These are phyloP conservation scores for Phialemoniopsis sp. DNA, from an alignment of 2,329 filamentous ascomycete genomes.

Conservation along the genomic window DNA sequence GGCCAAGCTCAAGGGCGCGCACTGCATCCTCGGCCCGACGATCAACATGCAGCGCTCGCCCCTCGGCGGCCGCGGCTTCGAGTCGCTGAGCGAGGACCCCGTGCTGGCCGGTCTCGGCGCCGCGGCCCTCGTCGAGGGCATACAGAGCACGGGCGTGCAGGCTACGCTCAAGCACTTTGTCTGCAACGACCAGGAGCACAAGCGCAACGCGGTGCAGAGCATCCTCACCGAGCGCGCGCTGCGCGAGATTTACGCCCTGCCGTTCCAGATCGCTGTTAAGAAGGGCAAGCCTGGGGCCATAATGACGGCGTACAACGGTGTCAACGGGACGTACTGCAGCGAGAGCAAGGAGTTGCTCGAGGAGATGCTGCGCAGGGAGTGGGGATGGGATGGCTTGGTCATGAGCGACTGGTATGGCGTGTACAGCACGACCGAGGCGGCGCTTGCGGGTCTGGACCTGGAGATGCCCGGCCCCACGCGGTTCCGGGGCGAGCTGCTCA, in stretches of 20 bases:
- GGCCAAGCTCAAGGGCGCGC: conserved; percentile 51
- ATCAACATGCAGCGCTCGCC: conserved; percentile 60
- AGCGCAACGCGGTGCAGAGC: conserved; percentile 49
- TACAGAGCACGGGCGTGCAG: conserved; percentile 51
- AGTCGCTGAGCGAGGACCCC: conserved; percentile 55
- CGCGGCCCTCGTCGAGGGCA: conserved; percentile 48
- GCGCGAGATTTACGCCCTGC: conserved; percentile 54
- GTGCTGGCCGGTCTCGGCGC: conserved; percentile 51
- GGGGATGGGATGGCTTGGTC: conserved; percentile 52
- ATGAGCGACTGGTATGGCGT: conserved; percentile 60
- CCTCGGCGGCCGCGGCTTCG: conserved; percentile 56
- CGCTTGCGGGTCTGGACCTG: conserved; percentile 49
- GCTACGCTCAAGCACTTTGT: conserved; percentile 59
- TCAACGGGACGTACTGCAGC: conserved; percentile 52
- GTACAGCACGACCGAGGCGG: conserved; percentile 47
- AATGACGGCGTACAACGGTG: conserved; percentile 57
- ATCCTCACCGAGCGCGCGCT: conserved; percentile 52
- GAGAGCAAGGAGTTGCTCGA: conserved; percentile 48
- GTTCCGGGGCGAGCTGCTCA: conserved; percentile 45
- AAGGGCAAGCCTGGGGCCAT: conserved; percentile 47
- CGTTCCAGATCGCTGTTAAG: conserved; percentile 52
- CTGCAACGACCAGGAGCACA: conserved; percentile 58
- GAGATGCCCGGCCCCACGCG: conserved; percentile 57
- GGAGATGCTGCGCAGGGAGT: conserved; percentile 48
- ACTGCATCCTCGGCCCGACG: conserved; percentile 56